phyloP scores from a whole-genome alignment of 805 yeast species.

The Candida tallmaniae region DNA sequence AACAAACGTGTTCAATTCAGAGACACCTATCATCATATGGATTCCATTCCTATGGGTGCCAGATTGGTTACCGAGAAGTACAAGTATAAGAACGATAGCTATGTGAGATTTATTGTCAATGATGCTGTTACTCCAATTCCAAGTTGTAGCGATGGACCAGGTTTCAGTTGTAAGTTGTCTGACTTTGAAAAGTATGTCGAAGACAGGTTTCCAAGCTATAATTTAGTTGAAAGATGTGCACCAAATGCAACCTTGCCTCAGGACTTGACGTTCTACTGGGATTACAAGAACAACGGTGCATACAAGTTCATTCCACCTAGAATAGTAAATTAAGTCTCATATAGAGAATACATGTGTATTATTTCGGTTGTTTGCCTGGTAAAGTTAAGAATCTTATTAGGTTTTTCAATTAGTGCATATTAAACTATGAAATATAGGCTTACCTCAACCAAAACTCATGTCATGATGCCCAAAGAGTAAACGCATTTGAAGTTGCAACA shows the following conservation, averaged over 20 bases:
- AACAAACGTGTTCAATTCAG: slow-evolving; percentile 44
- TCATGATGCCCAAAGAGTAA: no score
- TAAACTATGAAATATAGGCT: no score
- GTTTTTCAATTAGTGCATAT: no score
- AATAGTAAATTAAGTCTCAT: slow-evolving; percentile 9
- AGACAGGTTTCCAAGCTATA: slow-evolving; percentile 22
- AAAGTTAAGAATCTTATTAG: no score
- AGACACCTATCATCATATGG: slow-evolving; percentile 40
- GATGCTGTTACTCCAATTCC: slow-evolving; percentile 37
- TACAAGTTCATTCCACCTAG: slow-evolving; percentile 14
- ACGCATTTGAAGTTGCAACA: no score
- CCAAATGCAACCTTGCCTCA: slow-evolving; percentile 18
- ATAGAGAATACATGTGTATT: no score
- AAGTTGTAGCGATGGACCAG: slow-evolving; percentile 35
- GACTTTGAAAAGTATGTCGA: slow-evolving; percentile 28
- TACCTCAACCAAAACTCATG: no score
- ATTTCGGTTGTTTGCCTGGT: no score
- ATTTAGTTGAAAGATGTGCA: slow-evolving; percentile 25
- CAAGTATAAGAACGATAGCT: slow-evolving; percentile 19
- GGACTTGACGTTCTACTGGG: slow-evolving; percentile 40
- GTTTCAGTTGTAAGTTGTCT: slow-evolving; percentile 37
- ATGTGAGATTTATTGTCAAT: slow-evolving; percentile 36
- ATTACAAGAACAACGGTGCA: slow-evolving; percentile 18
- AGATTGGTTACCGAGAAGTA: slow-evolving; percentile 35
- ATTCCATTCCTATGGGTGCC: slow-evolving; percentile 39